Evolutionary conservation across 306 rosid species (phyloP), one percentile per base, ranked within the genome.

Genomic region (Cucumis melo): DNA sequence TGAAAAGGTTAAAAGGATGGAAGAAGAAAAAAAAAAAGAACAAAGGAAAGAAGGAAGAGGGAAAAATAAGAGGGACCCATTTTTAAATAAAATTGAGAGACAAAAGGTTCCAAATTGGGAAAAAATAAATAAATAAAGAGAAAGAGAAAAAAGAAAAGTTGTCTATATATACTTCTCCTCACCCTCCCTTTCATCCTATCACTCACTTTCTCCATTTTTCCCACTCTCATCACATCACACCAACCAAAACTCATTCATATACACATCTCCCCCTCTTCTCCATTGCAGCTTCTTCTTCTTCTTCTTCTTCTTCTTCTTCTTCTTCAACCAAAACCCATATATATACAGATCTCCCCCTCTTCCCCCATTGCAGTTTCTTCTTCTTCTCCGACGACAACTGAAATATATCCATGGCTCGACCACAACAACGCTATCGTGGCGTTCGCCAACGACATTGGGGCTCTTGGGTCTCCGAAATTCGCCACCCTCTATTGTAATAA

Each of bases 391-490:
- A 10, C 32, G 2, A 20, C 80, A 8, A 61, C 15, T 53, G 5
- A 51, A n/a, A n/a, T n/a, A n/a, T n/a, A n/a, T 51, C 12, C 61
- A 94, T 94, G 99, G 97, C 93, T 21, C 87, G 99, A 80, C 93
- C 96, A 27, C 97, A 92, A 80, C 99, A 94, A 81, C 85, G 96
- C 42, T 94, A 85, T 76, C 89, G 99, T 83, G 99, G 99, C 11
- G 99, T 94, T 61, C 92, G 99, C 75, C 99, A 94, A 84, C 88
- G 99, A 86, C 99, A 94, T 65, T 94, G 99, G 99, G 99, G 99
- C 70, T 94, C 99, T 79, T 94, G 99, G 99, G 99, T 94, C 77
- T 94, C 99, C 7, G 99, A 94, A 84, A 94, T 94, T 83, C 94
- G 99, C 39, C 99, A 94, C 81, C 99, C 99, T 48, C 82, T 94